Conservation (phyloP, 306 rosid genomes). For the Lotus japonicus region DNA sequence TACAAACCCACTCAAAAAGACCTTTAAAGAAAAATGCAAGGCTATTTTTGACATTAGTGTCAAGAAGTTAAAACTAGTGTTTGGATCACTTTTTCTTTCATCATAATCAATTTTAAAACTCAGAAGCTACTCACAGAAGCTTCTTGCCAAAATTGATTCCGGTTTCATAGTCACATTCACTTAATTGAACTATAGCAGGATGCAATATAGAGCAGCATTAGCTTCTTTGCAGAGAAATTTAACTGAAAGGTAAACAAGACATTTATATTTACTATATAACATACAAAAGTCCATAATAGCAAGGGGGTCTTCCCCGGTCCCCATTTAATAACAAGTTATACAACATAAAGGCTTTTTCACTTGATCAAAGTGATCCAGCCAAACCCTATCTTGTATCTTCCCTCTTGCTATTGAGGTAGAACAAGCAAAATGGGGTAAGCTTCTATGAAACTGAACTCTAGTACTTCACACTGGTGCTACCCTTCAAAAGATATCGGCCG, state of each 20-base stretch:
- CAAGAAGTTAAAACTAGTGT: neutral
- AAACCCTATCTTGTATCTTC: conserved; percentile 26
- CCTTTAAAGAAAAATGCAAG: neutral
- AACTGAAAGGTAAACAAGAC: conserved; percentile 17
- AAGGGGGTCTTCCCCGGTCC: conserved; percentile 30
- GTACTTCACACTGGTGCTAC: conserved; percentile 24
- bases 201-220: conserved; percentile 6
- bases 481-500: conserved; percentile 12
- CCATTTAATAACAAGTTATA: conserved; percentile 42
- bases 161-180: no score
- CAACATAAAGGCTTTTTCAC: conserved; percentile 36
- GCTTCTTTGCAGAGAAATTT: neutral
- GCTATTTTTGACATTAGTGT: neutral
- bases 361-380: conserved; percentile 31
- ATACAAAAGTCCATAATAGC: conserved; percentile 47
- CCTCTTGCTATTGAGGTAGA: conserved; percentile 27
- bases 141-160: no score
- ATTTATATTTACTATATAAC: conserved; percentile 37
- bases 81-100: no score
- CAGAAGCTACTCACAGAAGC: no score
- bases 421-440: conserved; percentile 32
- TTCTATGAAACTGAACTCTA: conserved; percentile 26
- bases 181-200: neutral
- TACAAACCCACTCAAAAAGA: no score
- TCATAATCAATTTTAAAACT: no score